Evolutionary conservation across 2,329 filamentous ascomycete species (phyloP).

Genomic region (Nannizziopsis arthrosporioides): DNA sequence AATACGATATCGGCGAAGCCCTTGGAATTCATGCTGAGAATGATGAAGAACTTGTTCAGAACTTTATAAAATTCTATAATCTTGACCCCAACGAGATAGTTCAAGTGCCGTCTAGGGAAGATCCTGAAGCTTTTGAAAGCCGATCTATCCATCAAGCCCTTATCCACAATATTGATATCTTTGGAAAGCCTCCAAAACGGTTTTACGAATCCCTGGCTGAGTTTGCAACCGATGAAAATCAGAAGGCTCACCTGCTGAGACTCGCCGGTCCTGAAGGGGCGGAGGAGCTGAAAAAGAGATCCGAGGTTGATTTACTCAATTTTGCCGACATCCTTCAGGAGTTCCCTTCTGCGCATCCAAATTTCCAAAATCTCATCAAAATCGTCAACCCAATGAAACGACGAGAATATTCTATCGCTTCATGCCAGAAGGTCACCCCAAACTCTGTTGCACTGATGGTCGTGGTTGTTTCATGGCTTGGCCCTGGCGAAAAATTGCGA

Average conservation of each 20-base stretch:
- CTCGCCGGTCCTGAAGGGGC: constrained; percentile 70
- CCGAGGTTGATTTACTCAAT: constrained; percentile 81
- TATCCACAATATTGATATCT: constrained; percentile 87
- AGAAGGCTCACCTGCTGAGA: constrained; percentile 67
- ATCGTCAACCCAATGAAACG: constrained; percentile 90
- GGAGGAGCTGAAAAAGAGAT: constrained; percentile 80
- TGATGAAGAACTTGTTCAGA: constrained; percentile 61
- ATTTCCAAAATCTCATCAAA: constrained; percentile 75
- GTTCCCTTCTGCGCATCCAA: constrained; percentile 77
- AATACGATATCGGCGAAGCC: constrained; percentile 93
- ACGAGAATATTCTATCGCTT: constrained; percentile 97
- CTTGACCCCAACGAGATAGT: constrained; percentile 73
- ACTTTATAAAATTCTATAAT: constrained; percentile 85
- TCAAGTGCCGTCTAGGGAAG: constrained; percentile 80
- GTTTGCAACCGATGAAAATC: constrained; percentile 68
- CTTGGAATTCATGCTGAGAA: constrained; percentile 95
- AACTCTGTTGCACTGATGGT: constrained; percentile 89
- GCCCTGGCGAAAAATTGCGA: constrained; percentile 73
- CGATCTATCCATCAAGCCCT: constrained; percentile 89
- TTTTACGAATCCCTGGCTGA: constrained; percentile 91
- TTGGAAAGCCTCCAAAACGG: constrained; percentile 89
- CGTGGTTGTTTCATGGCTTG: constrained; percentile 92
- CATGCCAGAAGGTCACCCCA: constrained; percentile 86
- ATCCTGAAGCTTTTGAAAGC: constrained; percentile 61
- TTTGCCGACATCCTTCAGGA: constrained; percentile 84